phyloP scores from a whole-genome alignment of 768 basidiomycete species.

The Suillus decipiens region DNA sequence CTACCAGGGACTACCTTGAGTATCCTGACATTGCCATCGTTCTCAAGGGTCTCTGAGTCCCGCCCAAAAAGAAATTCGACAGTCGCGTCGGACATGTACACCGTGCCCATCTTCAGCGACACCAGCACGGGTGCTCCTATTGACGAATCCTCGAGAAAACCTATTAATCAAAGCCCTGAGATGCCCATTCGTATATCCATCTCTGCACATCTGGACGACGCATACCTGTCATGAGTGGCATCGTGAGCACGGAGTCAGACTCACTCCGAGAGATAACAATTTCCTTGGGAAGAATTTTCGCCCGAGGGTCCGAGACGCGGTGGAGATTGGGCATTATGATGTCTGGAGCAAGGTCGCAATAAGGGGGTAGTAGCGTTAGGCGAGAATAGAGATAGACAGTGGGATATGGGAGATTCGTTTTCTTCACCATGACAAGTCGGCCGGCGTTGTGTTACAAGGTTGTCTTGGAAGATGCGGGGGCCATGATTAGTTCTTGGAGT shows the following conservation, averaged over 20 bases:
- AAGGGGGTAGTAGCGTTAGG: neutral
- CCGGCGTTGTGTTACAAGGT: neutral
- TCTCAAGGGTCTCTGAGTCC: constrained; percentile 30
- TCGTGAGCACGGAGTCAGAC: constrained; percentile 33
- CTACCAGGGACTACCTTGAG: constrained; percentile 42
- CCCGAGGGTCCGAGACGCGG: constrained; percentile 31
- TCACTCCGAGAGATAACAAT: constrained; percentile 10
- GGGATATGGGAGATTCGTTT: constrained; percentile 6
- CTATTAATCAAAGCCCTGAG: constrained; percentile 38
- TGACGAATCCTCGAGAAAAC: constrained; percentile 49
- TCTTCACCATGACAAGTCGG: neutral
- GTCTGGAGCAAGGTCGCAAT: constrained; percentile 35
- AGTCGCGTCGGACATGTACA: constrained; percentile 37
- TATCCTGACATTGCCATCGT: constrained; percentile 45
- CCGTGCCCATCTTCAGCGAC: constrained; percentile 47
- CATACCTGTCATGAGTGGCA: constrained; percentile 14
- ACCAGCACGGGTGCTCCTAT: constrained; percentile 35
- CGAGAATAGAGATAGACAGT: neutral
- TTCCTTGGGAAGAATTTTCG: constrained; percentile 22
- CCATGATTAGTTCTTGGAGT: neutral
- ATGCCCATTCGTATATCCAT: constrained; percentile 37
- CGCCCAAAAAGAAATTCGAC: neutral
- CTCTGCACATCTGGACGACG: constrained; percentile 32
- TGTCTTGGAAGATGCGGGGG: constrained; percentile 1
- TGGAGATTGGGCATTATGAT: constrained; percentile 34